Evolutionary conservation across 306 rosid species (phyloP).

Genomic region (Ammopiptanthus mongolicus): DNA sequence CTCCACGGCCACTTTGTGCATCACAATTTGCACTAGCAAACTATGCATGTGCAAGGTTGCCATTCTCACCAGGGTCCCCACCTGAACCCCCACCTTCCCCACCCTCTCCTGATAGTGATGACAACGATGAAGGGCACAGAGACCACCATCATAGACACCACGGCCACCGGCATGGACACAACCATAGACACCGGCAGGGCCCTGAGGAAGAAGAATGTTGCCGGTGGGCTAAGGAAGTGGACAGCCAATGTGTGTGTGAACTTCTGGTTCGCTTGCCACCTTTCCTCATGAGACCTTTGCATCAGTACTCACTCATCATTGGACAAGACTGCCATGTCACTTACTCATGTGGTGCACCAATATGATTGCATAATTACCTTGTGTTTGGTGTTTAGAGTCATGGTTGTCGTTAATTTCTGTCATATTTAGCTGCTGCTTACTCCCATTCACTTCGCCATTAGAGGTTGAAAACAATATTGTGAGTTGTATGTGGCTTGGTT

Average conservation of each 20-base stretch:
- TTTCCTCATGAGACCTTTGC: slow-evolving; percentile 24
- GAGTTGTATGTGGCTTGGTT: no score
- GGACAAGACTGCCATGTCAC: slow-evolving; percentile 23
- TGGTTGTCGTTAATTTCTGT: no score
- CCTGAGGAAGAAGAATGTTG: slow-evolving; percentile 59
- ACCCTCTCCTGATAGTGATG: slow-evolving; percentile 11
- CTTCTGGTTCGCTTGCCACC: slow-evolving; percentile 54
- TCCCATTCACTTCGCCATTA: no score
- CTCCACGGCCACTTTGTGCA: slow-evolving; percentile 54
- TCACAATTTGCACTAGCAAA: slow-evolving; percentile 66
- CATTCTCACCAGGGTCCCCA: slow-evolving; percentile 25
- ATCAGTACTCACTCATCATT: slow-evolving; percentile 20
- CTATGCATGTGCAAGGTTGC: slow-evolving; percentile 63
- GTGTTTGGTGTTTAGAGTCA: background rate
- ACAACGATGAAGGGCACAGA: background rate
- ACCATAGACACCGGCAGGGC: background rate
- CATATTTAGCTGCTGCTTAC: no score
- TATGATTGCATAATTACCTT: background rate
- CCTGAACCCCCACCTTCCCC: background rate
- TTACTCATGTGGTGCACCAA: slow-evolving; percentile 33
- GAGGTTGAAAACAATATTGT: no score
- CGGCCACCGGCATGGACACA: background rate
- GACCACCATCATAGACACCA: background rate
- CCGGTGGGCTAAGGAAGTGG: slow-evolving; percentile 61
- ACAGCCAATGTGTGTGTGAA: slow-evolving; percentile 66